Base-by-base conservation (phyloP, 1,284 basidiomycete species). In the Puccinia triticina region DNA sequence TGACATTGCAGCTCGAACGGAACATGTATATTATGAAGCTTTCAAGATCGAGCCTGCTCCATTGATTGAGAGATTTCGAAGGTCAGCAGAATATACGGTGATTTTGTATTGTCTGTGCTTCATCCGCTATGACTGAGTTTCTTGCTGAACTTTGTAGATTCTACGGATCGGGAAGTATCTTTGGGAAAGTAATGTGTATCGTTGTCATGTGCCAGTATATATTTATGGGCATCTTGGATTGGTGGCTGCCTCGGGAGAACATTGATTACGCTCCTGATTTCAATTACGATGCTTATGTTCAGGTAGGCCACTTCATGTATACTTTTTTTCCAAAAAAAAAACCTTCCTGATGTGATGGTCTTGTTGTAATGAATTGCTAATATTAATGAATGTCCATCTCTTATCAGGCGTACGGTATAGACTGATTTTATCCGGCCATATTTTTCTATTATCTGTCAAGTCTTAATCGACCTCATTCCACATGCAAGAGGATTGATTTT, bases 1-100 rank as follows among this genome's bases (percentile, higher is more conserved):
- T 0, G 89, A 92, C n/a, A 91, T 98, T 18, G 90, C 94, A 0
- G 89, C 88, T 69, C 90, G 96, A 16, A 95, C 94, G 0, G 94
- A 98, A 85, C 87, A 86, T 0, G 95, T 99, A 0, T 99, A 99
- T 86, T 87, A 89, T 0, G 88, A 90, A 1, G 93, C 93, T 14
- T 87, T 95, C 84, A 87, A 87, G 2, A 89, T 90, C 0, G 89
- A 89, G 12, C 90, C 91, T 50, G 90, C 90, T 71, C 91, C 91
- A 32, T 88, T 94, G 29, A 91, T 90, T 88, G 91, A 92, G 76
- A 89, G 94, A 11, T 90, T 96, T 83, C 87, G 89, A 82, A 89
- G 93, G 93, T 93, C 84, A 14, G 83, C 77, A 73, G 55, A 26
- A 43, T 32, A n/a, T 43, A 34, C 18, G 14, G 4, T 55, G 18